Evolutionary conservation across 495 filamentous ascomycete genomes (phyloP), one percentile per base, ranked within the genome.

Genomic region (Aspergillus egyptiacus): DNA sequence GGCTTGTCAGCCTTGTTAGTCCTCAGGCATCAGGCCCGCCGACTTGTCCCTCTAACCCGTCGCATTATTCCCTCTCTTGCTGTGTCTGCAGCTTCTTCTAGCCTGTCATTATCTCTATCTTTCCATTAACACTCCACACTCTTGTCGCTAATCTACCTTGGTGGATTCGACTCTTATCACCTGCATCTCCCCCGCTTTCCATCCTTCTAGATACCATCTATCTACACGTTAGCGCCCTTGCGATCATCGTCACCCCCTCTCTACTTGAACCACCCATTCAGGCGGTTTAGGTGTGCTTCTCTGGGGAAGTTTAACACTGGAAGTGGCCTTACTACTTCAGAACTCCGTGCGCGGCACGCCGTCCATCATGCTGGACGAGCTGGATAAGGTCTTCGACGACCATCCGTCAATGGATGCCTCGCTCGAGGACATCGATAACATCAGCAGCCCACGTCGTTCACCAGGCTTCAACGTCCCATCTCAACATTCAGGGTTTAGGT

Each of bases 401-500:
- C 82, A 84, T 68, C 78, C 80, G 25, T 84, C 80, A 45, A 59
- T 90, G 68, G 78, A 83, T 69, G 84, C 76, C 35, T 87, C 85
- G 43, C 74, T 89, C 57, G 80, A 84, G 60, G 86, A 91, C 71
- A 89, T 88, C 75, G 84, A 84, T 59, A 73, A 69, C 60, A 71
- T 67, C 49, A 72, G 73, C 39, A 75, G 71, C 57, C 63, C 68
- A 49, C 68, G 68, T 54, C 67, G 70, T 32, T 76, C 77, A 18
- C 80, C 76, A 9, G 39, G 76, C 57, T 79, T 82, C 57, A 73
- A 72, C 32, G 69, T 86, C 46, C 87, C 84, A 13, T 84, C 83
- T 20, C 78, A 85, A 61, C 85, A 87, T 69, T 89, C 85, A 37
- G 87, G 84, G 34, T 89, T 88, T 71, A 79, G 81, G 57, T 84